A percentile compares a stretch with the other conserved stretches of the same genome.
These are phyloP conservation scores for Lonicera japonica DNA, from an alignment of 129 eudicot genomes.

Conservation along the genomic window DNA sequence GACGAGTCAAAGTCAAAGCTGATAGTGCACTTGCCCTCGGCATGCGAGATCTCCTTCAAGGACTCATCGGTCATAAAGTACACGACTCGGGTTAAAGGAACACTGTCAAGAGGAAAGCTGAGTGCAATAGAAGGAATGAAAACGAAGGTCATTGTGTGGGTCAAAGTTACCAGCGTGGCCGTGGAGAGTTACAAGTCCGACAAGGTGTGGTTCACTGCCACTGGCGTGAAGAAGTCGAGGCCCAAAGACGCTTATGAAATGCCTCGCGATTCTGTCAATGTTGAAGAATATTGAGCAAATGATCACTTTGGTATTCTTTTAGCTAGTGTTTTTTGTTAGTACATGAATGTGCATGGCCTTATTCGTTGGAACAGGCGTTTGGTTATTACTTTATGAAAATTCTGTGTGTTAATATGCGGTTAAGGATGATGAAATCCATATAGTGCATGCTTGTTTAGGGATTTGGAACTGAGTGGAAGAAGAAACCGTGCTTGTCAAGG, in stretches of 20 bases:
- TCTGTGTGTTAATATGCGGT: no score
- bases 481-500: no score
- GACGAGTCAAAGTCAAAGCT: slow-evolving; percentile 64
- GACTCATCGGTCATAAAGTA: slow-evolving; percentile 63
- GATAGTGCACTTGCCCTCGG: slow-evolving; percentile 58
- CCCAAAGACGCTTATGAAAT: slow-evolving; percentile 60
- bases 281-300: slow-evolving; percentile 54
- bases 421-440: no score
- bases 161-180: slow-evolving; percentile 52
- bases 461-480: no score
- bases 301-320: not conserved
- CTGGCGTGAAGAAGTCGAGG: slow-evolving; percentile 74
- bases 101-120: slow-evolving; percentile 66
- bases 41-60: slow-evolving; percentile 72
- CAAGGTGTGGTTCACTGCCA: slow-evolving; percentile 73
- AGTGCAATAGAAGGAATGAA: slow-evolving; percentile 72
- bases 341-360: slow-evolving; percentile 25
- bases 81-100: slow-evolving; percentile 61
- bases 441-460: no score
- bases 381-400: no score
- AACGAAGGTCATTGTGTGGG: slow-evolving; percentile 78
- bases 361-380: slow-evolving; percentile 10
- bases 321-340: slow-evolving; percentile 13
- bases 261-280: slow-evolving; percentile 50
- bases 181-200: slow-evolving; percentile 68